Base-by-base conservation (phyloP, 2,329 filamentous ascomycete species). In the Helotiales sp. region DNA sequence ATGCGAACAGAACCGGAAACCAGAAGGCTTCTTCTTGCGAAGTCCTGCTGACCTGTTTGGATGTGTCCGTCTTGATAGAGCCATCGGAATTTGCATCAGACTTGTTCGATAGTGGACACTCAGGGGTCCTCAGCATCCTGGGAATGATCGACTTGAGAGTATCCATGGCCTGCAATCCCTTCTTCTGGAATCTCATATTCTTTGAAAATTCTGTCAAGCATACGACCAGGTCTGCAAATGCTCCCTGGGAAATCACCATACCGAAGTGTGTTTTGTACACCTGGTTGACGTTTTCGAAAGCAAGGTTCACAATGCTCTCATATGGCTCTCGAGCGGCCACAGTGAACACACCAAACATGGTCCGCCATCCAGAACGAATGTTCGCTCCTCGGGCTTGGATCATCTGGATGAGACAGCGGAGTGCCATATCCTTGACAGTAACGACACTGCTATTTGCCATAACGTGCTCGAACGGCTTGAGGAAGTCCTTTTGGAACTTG, bases 401-500 rank as follows among this genome's bases (percentile, higher is more conserved):
- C 96, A 99, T 99, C 80, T 99, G 96, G 65, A 97, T 96, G 69
- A 99, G 83, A 77, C 96, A 99, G 50, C 95, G 89, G 26, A 99
- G 83, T 54, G 97, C 93, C 91, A 99, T 95, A 74, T 99, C 96
- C 80, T 99, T 99, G 74, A 99, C 96, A 0, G 92, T 89, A 20
- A 97, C 89, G 70, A 96, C 93, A 70, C 85, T 93, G 49, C 93
- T 96, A 78, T 99, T 98, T 66, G 92, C 90, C 82, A 99, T 93
- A 74, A 99, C 93, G 78, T 98, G 93, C 81, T 99, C 95, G 74
- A 99, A 99, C 0, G 96, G 96, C 80, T 97, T 98, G 63, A 99
- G 82, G 78, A 99, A 99, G 78, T 99, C 95, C 78, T 99, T 99
- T 75, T 99, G 96, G 77, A 99, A 99, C 79, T 98, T 98, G 87